phyloP scores from a whole-genome alignment of 1,284 basidiomycete genomes.

The Rhodotorula sp. region DNA sequence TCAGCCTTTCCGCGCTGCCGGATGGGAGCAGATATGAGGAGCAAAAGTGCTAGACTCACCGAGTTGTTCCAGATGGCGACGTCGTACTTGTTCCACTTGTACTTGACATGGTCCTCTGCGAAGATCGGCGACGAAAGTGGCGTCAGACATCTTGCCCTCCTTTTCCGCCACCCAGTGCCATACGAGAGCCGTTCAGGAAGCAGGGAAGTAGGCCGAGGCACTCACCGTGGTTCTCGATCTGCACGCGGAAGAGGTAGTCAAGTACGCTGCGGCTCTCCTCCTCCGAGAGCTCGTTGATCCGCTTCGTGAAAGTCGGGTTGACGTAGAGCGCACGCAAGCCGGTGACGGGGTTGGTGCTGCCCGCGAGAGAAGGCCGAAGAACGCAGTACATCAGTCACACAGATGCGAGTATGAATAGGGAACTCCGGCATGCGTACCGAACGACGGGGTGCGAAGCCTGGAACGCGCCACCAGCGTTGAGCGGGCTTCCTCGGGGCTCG shows the following conservation, averaged over 20 bases:
- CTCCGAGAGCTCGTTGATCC: constrained; percentile 61
- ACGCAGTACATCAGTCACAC: too few species aligned
- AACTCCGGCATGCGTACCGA: constrained; percentile 23
- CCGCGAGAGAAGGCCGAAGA: neutral
- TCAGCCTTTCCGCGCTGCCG: too few species aligned
- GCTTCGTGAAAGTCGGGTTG: constrained; percentile 62
- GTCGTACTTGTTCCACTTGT: constrained; percentile 53
- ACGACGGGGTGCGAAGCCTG: constrained; percentile 43
- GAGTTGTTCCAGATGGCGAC: constrained; percentile 55
- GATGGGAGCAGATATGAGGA: too few species aligned
- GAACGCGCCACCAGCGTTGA: constrained; percentile 62
- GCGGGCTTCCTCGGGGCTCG: constrained; percentile 56
- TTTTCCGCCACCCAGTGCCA: neutral
- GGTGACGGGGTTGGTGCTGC: constrained; percentile 57
- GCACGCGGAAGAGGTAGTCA: constrained; percentile 53
- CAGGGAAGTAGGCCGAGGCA: neutral
- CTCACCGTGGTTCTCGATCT: constrained; percentile 34
- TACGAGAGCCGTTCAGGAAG: neutral
- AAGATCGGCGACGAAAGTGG: neutral
- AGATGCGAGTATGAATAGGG: neutral
- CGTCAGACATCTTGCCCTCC: neutral
- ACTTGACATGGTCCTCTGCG: constrained; percentile 60
- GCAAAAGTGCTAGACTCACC: neutral
- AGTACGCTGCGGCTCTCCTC: constrained; percentile 61
- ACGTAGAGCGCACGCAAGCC: constrained; percentile 67